Conservation (phyloP, 2,329 filamentous ascomycete species). For the Cladosporium sphaerospermum region DNA sequence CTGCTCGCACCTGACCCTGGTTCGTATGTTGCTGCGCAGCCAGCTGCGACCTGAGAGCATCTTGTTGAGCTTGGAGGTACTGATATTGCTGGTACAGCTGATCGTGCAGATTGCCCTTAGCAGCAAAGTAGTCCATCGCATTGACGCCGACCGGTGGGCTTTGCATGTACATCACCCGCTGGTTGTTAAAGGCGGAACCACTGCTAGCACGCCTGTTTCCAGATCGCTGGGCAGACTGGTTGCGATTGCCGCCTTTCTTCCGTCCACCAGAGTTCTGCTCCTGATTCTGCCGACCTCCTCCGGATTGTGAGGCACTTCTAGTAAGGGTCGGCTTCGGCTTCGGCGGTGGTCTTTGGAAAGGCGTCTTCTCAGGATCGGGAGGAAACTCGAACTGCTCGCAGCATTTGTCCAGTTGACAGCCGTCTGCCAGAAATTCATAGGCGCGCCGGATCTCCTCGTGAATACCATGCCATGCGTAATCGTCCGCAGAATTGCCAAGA, state of each 20-base stretch:
- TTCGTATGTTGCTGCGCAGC: constrained; percentile 35
- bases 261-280: constrained; percentile 33
- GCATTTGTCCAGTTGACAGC: constrained; percentile 69
- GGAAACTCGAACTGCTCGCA: constrained; percentile 87
- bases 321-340: constrained; percentile 52
- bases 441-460: constrained; percentile 85
- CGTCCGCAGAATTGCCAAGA: constrained; percentile 91
- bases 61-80: constrained; percentile 31
- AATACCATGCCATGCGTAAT: constrained; percentile 85
- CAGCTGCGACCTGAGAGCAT: constrained; percentile 35
- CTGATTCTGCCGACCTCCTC: constrained; percentile 36
- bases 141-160: constrained; percentile 37
- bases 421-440: constrained; percentile 70
- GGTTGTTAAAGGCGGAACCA: constrained; percentile 43
- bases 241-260: constrained; percentile 38
- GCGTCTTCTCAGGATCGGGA: constrained; percentile 56
- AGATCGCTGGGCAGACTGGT: constrained; percentile 43
- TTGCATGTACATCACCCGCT: constrained; percentile 31
- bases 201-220: constrained; percentile 52
- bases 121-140: constrained; percentile 36
- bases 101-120: constrained; percentile 40
- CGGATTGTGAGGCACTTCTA: constrained; percentile 39
- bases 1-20: constrained; percentile 30
- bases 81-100: constrained; percentile 44
- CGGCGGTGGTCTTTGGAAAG: constrained; percentile 50